Conservation (phyloP, 1,284 basidiomycete species). For the Apiotrichum brassicae region DNA sequence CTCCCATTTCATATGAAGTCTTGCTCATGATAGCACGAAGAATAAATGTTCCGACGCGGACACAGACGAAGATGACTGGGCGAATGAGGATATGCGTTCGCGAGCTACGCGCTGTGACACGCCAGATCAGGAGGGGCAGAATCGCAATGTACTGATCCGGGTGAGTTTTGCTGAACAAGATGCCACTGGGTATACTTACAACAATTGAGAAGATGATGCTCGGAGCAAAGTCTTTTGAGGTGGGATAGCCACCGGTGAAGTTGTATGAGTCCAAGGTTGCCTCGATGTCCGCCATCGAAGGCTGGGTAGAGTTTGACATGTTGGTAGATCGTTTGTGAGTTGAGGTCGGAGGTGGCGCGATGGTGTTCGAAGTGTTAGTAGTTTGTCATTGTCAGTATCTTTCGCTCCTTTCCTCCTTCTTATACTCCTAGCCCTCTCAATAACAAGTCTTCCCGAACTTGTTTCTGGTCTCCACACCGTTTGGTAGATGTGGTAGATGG, state of each 20-base stretch:
- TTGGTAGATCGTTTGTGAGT: too few relatives aligned
- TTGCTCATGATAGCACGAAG: conserved; percentile 30
- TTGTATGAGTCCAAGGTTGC: conserved; percentile 19
- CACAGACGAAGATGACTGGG: conserved; percentile 24
- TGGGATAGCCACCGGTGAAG: conserved; percentile 32
- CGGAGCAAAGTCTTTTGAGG: conserved; percentile 27
- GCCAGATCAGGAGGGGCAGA: conserved; percentile 22
- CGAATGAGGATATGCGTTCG: conserved; percentile 25
- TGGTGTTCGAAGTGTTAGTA: too few relatives aligned
- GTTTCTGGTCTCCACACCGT: too few relatives aligned
- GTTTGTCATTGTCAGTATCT: too few relatives aligned
- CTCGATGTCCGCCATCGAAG: background rate
- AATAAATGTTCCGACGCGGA: conserved; percentile 22
- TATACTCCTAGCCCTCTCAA: too few relatives aligned
- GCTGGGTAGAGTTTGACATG: too few relatives aligned
- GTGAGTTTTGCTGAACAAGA: too few relatives aligned
- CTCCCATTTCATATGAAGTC: conserved; percentile 15
- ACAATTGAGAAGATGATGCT: conserved; percentile 29
- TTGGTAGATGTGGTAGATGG: too few relatives aligned
- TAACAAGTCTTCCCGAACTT: too few relatives aligned
- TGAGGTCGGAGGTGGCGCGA: too few relatives aligned
- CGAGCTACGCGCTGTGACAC: conserved; percentile 9
- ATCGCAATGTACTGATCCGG: conserved; percentile 22
- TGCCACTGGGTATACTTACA: conserved; percentile 24
- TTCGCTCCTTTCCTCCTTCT: too few relatives aligned